Evolutionary conservation across 2,329 filamentous ascomycete genomes (phyloP).

Genomic region (Alternaria viburni): DNA sequence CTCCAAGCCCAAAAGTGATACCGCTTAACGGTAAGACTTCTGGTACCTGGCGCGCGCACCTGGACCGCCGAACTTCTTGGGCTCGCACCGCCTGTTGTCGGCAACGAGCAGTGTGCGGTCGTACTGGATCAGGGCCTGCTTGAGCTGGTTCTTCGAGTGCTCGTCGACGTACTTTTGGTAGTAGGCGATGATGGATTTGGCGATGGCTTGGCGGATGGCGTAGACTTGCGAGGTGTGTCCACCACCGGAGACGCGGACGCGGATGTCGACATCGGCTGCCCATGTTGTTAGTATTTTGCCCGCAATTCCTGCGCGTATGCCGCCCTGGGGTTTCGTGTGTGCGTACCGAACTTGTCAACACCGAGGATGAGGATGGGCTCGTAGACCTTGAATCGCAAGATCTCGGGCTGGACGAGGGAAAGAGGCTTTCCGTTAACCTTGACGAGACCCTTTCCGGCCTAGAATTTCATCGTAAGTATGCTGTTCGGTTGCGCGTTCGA

Average conservation of each 20-base stretch:
- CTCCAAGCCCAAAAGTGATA: constrained; percentile 9
- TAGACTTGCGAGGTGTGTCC: constrained; percentile 98
- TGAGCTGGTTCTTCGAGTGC: constrained; percentile 99
- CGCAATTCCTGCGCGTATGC: constrained; percentile 16
- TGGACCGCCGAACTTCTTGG: constrained; percentile 96
- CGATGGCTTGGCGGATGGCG: constrained; percentile 97
- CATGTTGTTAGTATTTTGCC: constrained; percentile 14
- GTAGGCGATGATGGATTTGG: constrained; percentile 96
- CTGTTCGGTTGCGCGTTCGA: constrained; percentile 26
- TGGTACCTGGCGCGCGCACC: constrained; percentile 97
- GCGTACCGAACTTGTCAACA: constrained; percentile 86
- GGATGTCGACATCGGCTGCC: constrained; percentile 86
- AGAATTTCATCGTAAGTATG: constrained; percentile 35
- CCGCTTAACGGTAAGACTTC: constrained; percentile 95
- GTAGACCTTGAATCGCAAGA: constrained; percentile 99
- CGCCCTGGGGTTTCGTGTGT: constrained; percentile 12
- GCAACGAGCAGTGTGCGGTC: constrained; percentile 97
- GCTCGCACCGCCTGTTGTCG: constrained; percentile 98
- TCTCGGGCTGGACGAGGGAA: constrained; percentile 90
- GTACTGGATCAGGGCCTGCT: constrained; percentile 95
- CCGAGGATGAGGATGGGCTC: constrained; percentile 97
- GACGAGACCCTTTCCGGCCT: constrained; percentile 86
- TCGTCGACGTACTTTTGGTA: constrained; percentile 99
- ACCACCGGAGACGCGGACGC: constrained; percentile 94
- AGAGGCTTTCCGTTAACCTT: constrained; percentile 99